These are phyloP conservation scores for Nicotiana tomentosiformis DNA, from an alignment of 257 asterid genomes.

Conservation along the genomic window DNA sequence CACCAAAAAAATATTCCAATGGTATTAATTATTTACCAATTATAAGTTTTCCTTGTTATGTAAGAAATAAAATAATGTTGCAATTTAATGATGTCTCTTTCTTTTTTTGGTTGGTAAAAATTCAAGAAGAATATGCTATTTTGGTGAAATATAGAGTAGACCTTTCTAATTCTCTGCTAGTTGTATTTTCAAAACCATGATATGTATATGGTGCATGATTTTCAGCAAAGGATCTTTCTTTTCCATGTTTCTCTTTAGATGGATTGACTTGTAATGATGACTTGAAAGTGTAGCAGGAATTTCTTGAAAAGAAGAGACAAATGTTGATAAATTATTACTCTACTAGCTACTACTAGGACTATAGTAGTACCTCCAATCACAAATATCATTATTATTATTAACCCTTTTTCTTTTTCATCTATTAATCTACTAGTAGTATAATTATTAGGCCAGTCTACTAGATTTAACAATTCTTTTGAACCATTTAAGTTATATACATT, in stretches of 20 bases:
- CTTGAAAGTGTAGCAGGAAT: neutral
- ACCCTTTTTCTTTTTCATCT: neutral
- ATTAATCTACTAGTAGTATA: neutral
- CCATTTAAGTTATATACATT: neutral
- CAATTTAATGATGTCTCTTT: neutral
- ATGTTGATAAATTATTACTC: neutral
- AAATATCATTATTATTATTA: neutral
- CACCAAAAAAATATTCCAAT: neutral
- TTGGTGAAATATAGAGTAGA: neutral
- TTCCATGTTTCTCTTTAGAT: neutral
- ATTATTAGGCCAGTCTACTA: neutral
- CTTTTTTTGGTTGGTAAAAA: neutral
- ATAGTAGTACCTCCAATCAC: neutral
- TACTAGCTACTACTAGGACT: neutral
- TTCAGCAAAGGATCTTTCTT: neutral
- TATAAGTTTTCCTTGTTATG: neutral
- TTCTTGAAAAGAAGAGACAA: neutral
- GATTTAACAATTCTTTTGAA: neutral
- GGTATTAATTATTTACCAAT: too few relatives aligned
- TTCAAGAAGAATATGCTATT: neutral
- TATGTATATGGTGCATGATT: conserved; percentile 14
- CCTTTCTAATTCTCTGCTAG: neutral
- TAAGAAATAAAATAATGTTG: neutral
- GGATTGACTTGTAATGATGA: neutral
- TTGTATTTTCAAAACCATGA: neutral